These are phyloP conservation scores for Ambrosia trifida DNA, from an alignment of 129 eudicot species.

Conservation along the genomic window DNA sequence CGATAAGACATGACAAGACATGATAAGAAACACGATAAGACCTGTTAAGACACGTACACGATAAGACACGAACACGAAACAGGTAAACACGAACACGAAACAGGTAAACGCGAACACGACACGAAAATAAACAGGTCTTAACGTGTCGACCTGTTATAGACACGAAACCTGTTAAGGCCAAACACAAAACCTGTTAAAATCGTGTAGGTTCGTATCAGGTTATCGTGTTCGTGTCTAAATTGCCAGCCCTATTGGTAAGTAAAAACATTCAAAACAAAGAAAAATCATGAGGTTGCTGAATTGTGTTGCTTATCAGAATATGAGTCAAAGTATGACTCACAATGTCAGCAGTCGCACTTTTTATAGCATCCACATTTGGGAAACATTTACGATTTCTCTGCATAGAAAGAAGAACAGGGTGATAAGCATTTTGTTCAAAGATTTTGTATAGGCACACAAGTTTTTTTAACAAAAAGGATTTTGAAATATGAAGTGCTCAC, in stretches of 20 bases:
- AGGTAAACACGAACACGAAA: no score
- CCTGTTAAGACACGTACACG: no score
- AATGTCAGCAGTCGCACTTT: slow-evolving; percentile 94
- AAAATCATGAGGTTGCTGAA: neutral
- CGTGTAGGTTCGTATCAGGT: no score
- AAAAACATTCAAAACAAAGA: slow-evolving; percentile 2
- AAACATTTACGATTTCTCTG: slow-evolving; percentile 88
- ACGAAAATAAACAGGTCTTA: no score
- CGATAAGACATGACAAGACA: no score
- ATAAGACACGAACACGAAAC: no score
- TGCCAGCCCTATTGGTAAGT: slow-evolving; percentile 1
- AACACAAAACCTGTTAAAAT: no score
- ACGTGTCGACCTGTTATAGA: no score
- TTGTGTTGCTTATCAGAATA: slow-evolving; percentile 12
- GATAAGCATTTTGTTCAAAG: slow-evolving; percentile 14
- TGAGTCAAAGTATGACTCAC: slow-evolving; percentile 49
- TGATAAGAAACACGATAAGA: no score
- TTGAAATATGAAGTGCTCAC: neutral
- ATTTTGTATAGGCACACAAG: slow-evolving; percentile 5
- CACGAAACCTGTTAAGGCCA: no score
- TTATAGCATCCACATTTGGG: slow-evolving; percentile 86
- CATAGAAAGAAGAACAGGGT: slow-evolving; percentile 21
- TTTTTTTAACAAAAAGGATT: neutral
- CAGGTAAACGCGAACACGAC: no score
- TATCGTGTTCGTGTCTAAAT: no score